Evolutionary conservation across 306 rosid genomes (phyloP).

Genomic region (Amphicarpaea edgeworthii): DNA sequence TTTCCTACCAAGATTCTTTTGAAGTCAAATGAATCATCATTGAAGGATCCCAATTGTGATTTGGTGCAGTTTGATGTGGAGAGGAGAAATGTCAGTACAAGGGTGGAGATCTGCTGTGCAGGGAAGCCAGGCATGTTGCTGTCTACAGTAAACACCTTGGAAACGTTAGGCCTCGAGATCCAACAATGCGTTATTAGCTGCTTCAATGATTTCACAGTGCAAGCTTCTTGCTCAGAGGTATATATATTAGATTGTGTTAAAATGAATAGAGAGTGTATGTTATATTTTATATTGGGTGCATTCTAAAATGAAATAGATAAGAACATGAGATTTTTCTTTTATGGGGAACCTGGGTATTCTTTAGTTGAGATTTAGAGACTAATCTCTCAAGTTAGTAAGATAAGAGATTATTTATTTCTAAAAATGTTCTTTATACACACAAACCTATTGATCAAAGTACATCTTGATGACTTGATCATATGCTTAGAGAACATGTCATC

Average conservation of each 20-base stretch:
- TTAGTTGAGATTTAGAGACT: background rate
- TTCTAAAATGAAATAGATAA: background rate
- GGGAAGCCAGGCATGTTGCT: constrained; percentile 80
- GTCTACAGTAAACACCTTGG: constrained; percentile 74
- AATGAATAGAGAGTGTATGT: background rate
- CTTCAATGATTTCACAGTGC: constrained; percentile 87
- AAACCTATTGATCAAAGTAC: too few relatives aligned
- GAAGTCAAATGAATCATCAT: background rate
- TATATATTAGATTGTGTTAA: constrained; percentile 13
- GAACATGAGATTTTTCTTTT: background rate
- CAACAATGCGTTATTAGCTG: constrained; percentile 85
- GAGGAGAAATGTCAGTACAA: constrained; percentile 64
- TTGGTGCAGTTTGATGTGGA: constrained; percentile 78
- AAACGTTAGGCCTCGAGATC: constrained; percentile 83
- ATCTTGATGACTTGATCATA: background rate
- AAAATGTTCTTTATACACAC: too few relatives aligned
- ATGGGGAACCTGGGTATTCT: background rate
- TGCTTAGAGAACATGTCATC: background rate
- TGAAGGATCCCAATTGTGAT: background rate
- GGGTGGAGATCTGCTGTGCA: constrained; percentile 77
- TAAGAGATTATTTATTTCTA: too few relatives aligned
- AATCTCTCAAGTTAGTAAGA: background rate
- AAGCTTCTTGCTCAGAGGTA: constrained; percentile 90
- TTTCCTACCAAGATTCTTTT: background rate
- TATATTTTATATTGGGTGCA: background rate